These are phyloP conservation scores for Jamesozyma spencerorum DNA, from an alignment of 805 yeast genomes.

Conservation along the genomic window DNA sequence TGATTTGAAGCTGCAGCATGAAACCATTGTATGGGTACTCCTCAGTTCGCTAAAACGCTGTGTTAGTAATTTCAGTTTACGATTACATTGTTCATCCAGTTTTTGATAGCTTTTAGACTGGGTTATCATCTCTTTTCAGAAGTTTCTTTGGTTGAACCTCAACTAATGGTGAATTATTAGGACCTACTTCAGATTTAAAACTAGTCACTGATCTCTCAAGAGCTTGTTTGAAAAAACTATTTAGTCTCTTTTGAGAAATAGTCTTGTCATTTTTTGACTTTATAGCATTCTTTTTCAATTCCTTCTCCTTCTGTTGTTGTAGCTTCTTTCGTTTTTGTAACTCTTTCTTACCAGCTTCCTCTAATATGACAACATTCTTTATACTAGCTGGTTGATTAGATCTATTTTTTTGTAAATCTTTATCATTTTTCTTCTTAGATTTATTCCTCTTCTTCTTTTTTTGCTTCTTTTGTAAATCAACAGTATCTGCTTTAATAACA, in stretches of 20 bases:
- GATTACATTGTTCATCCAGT: too few relatives aligned
- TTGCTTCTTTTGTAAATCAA: conserved; percentile 14
- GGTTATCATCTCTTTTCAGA: conserved; percentile 5
- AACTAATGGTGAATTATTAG: background rate
- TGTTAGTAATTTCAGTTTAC: too few relatives aligned
- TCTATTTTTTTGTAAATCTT: conserved; percentile 3
- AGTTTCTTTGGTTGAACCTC: conserved; percentile 1
- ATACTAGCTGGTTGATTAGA: conserved; percentile 4
- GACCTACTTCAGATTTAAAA: background rate
- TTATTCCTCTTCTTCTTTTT: conserved; percentile 10
- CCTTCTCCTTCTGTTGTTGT: conserved; percentile 12
- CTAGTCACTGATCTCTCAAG: too few relatives aligned
- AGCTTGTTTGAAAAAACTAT: background rate
- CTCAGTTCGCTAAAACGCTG: too few relatives aligned
- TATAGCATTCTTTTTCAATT: conserved; percentile 1
- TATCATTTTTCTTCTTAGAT: conserved; percentile 7
- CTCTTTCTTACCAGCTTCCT: conserved; percentile 27
- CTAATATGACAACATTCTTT: conserved; percentile 24
- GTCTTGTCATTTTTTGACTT: background rate
- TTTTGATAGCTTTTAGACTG: too few relatives aligned
- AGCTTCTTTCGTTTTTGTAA: conserved; percentile 21
- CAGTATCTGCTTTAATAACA: conserved; percentile 1
- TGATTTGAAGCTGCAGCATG: too few relatives aligned
- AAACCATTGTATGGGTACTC: too few relatives aligned
- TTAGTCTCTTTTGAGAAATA: background rate